A percentile compares a stretch with the other conserved stretches of the same genome.
phyloP scores from a whole-genome alignment of 257 asterid species.

The Striga asiatica region DNA sequence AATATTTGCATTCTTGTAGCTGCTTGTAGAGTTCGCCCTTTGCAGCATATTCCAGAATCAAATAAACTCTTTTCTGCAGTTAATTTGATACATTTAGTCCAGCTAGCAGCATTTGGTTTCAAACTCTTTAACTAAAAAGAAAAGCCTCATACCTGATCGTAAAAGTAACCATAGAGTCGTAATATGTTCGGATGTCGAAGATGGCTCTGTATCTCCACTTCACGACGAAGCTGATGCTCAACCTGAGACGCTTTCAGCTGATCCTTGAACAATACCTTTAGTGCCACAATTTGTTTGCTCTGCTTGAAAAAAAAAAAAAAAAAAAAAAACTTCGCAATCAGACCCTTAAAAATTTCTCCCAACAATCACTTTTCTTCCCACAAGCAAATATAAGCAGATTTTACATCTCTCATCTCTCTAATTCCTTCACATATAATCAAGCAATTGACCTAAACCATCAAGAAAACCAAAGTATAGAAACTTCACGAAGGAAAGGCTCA shows the following conservation, averaged over 20 bases:
- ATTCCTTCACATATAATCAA: too few relatives aligned
- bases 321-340: too few relatives aligned
- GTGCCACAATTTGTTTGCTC: conserved; percentile 78
- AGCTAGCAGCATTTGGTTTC: too few relatives aligned
- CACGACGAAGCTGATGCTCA: conserved; percentile 81
- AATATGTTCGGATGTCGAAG: conserved; percentile 75
- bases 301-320: conserved; percentile 16
- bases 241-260: conserved; percentile 80
- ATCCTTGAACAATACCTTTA: conserved; percentile 68
- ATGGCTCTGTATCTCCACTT: conserved; percentile 78
- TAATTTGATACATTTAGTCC: not conserved
- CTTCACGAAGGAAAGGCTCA: too few relatives aligned
- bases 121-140: not conserved
- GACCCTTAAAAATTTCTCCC: not conserved
- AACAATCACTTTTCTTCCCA: not conserved
- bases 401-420: too few relatives aligned
- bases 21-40: conserved; percentile 82
- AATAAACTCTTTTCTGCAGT: conserved; percentile 64
- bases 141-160: conserved; percentile 45
- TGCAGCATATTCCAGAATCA: conserved; percentile 72
- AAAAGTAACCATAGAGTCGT: conserved; percentile 68
- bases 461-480: too few relatives aligned
- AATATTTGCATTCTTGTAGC: conserved; percentile 60
- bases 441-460: too few relatives aligned
- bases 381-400: too few relatives aligned